Percentiles rank a stretch among this genome's conserved stretches.
Conservation (phyloP, 177 flowering plant genomes). For the Vitis hybrid region DNA sequence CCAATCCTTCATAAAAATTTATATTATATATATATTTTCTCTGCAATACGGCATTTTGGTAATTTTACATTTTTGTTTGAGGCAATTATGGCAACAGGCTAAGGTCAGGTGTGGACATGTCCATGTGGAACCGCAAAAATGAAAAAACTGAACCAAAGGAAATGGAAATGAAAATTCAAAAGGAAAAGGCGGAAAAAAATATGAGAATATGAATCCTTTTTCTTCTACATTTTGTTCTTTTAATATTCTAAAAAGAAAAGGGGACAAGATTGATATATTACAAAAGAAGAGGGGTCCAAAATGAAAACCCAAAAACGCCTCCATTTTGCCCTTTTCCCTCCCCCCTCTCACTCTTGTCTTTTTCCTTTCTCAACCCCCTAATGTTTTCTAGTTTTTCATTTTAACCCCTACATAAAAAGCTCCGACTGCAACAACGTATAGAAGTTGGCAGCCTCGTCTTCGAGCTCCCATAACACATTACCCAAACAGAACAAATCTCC, state of each 20-base stretch:
- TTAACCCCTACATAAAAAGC: slow-evolving; percentile 49
- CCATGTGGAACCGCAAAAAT: background rate
- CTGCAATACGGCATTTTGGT: no score
- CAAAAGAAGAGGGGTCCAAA: slow-evolving; percentile 12
- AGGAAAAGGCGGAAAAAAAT: background rate
- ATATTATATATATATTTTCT: no score
- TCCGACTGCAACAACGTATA: slow-evolving; percentile 66
- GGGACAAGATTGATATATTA: slow-evolving; percentile 1
- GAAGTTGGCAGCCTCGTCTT: slow-evolving; percentile 75
- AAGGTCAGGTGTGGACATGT: background rate
- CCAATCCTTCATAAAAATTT: no score
- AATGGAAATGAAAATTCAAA: background rate
- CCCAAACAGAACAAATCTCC: slow-evolving; percentile 12
- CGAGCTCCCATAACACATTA: slow-evolving; percentile 70
- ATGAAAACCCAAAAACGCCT: slow-evolving; percentile 16
- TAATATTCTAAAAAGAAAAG: background rate
- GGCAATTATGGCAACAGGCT: no score
- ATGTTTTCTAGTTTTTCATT: background rate
- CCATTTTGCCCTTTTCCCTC: background rate
- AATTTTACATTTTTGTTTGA: no score
- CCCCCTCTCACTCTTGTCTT: background rate
- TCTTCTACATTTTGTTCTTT: slow-evolving; percentile 7
- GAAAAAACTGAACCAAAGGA: background rate
- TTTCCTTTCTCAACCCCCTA: background rate
- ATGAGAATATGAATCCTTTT: background rate